These are phyloP conservation scores for Thielaviopsis punctulata DNA, from an alignment of 2,329 filamentous ascomycete genomes.

Conservation along the genomic window DNA sequence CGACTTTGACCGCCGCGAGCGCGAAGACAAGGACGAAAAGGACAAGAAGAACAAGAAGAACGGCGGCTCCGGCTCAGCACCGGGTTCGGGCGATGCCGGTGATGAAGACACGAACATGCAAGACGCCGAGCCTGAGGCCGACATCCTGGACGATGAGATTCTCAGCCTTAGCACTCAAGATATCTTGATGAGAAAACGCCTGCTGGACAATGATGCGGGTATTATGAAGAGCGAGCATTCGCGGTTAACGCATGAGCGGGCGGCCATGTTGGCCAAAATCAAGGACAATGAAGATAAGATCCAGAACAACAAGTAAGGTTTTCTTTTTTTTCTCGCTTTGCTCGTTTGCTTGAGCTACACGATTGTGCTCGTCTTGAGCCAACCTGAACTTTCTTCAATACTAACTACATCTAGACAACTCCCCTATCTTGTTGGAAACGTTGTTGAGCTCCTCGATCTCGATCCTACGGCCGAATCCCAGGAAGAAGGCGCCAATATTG, in stretches of 20 bases:
- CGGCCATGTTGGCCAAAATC: slow-evolving; percentile 94
- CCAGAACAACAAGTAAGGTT: slow-evolving; percentile 77
- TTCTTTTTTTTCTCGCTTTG: background rate
- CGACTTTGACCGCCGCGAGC: slow-evolving; percentile 65
- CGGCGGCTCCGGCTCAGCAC: slow-evolving; percentile 16
- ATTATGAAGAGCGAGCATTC: slow-evolving; percentile 98
- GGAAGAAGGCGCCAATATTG: slow-evolving; percentile 96
- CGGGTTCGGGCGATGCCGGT: slow-evolving; percentile 35
- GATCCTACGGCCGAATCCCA: slow-evolving; percentile 91
- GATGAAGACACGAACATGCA: slow-evolving; percentile 82
- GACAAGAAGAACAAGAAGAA: slow-evolving; percentile 22
- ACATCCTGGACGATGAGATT: slow-evolving; percentile 84
- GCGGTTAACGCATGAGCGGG: slow-evolving; percentile 85
- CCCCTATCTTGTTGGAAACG: slow-evolving; percentile 94
- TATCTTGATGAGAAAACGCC: slow-evolving; percentile 74
- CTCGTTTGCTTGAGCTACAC: too few relatives aligned
- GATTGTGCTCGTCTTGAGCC: too few relatives aligned
- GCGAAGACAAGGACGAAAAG: slow-evolving; percentile 32
- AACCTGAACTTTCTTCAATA: too few relatives aligned
- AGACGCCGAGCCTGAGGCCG: slow-evolving; percentile 63
- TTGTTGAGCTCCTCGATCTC: slow-evolving; percentile 90
- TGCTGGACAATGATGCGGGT: slow-evolving; percentile 91
- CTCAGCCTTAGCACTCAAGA: slow-evolving; percentile 85
- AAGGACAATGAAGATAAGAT: slow-evolving; percentile 99
- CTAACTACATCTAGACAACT: slow-evolving; percentile 51